Conservation (phyloP, 73 alveolate genomes). For the Loxodes magnus region DNA sequence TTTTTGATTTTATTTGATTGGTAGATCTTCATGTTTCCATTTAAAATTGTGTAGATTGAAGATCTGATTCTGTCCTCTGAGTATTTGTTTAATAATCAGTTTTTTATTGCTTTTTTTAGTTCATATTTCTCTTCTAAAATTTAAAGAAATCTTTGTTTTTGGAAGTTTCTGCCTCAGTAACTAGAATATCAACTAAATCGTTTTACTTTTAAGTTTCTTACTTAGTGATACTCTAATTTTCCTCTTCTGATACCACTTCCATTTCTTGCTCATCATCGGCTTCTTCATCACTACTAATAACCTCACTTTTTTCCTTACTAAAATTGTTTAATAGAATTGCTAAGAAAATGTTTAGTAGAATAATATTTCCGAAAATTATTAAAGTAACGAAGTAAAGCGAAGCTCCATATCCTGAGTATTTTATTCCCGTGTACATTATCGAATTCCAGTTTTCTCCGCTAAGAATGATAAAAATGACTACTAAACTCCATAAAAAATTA, state of each 20-base stretch:
- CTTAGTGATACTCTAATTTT: too few species aligned
- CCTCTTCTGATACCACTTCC: background rate
- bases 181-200: too few species aligned
- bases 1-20: too few species aligned
- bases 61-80: too few species aligned
- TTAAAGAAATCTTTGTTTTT: too few species aligned
- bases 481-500: conserved; percentile 22
- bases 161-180: too few species aligned
- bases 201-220: too few species aligned
- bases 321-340: conserved; percentile 85
- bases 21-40: too few species aligned
- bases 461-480: conserved; percentile 24
- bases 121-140: too few species aligned
- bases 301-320: conserved; percentile 17
- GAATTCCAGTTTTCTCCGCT: conserved; percentile 59
- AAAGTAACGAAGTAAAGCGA: conserved; percentile 73
- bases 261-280: conserved; percentile 17
- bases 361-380: conserved; percentile 88
- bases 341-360: conserved; percentile 82
- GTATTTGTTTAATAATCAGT: too few species aligned
- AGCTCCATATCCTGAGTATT: conserved; percentile 36
- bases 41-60: too few species aligned
- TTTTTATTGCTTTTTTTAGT: too few species aligned
- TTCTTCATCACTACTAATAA: conserved; percentile 12
- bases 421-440: conserved; percentile 10